phyloP scores from a whole-genome alignment of 2,329 filamentous ascomycete genomes.

The Scorias spongiosa region DNA sequence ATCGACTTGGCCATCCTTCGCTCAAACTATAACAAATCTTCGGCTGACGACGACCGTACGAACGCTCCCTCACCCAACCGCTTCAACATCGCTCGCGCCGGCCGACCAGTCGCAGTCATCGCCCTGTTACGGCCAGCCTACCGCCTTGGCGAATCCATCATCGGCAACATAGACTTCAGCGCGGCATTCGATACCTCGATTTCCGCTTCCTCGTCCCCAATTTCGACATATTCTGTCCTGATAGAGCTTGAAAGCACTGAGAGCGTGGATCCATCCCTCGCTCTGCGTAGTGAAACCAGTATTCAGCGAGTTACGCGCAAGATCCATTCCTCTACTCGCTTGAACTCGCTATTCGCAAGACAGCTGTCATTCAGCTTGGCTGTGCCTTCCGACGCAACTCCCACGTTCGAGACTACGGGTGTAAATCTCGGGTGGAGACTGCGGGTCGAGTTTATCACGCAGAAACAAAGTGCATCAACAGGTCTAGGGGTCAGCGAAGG shows the following conservation, averaged over 20 bases:
- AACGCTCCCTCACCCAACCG: conserved; percentile 60
- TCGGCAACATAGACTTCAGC: conserved; percentile 70
- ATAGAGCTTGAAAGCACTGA: conserved; percentile 77
- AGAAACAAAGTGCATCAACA: conserved; percentile 7
- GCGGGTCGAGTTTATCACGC: conserved; percentile 78
- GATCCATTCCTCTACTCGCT: conserved; percentile 60
- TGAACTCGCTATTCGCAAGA: conserved; percentile 68
- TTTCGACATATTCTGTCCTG: conserved; percentile 62
- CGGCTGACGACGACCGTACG: conserved; percentile 47
- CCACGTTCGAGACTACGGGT: conserved; percentile 82
- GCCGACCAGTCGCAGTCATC: conserved; percentile 79
- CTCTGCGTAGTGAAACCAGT: conserved; percentile 70
- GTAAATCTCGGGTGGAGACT: conserved; percentile 80
- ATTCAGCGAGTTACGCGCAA: conserved; percentile 77
- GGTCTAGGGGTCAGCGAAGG: conserved; percentile 37
- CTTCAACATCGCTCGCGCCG: conserved; percentile 87
- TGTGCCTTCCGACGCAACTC: conserved; percentile 70
- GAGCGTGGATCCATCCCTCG: conserved; percentile 63
- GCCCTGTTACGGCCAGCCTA: conserved; percentile 81
- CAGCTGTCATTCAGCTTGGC: conserved; percentile 68
- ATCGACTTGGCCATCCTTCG: conserved; percentile 85
- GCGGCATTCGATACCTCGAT: conserved; percentile 11
- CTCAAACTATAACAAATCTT: conserved; percentile 48
- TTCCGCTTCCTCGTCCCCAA: conserved; percentile 34
- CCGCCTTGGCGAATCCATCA: conserved; percentile 74